These are phyloP conservation scores for Aegilops speltoides DNA, from an alignment of 176 grass and related monocot species.

Conservation along the genomic window DNA sequence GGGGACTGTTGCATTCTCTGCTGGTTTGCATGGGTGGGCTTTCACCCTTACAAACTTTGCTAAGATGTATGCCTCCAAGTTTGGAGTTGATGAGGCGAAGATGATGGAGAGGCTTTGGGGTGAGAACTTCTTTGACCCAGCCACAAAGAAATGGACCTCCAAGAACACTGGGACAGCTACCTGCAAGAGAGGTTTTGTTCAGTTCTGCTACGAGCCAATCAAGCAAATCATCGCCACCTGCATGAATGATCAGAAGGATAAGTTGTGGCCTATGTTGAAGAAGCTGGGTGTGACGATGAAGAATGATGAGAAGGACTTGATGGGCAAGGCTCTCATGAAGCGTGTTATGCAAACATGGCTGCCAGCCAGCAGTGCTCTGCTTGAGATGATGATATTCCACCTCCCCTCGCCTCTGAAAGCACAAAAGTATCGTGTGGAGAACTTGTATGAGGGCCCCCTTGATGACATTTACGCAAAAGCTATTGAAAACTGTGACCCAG, in stretches of 20 bases:
- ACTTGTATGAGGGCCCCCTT: constrained; percentile 71
- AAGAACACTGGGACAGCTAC: constrained; percentile 61
- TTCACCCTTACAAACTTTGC: constrained; percentile 78
- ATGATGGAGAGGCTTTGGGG: constrained; percentile 96
- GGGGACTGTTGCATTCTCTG: constrained; percentile 80
- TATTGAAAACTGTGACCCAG: constrained; percentile 82
- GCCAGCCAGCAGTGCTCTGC: constrained; percentile 66
- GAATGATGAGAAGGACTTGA: constrained; percentile 64
- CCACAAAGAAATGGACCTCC: constrained; percentile 74
- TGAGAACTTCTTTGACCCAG: constrained; percentile 88
- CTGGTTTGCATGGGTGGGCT: constrained; percentile 74
- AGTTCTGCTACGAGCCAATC: constrained; percentile 86
- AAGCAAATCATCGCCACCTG: constrained; percentile 77
- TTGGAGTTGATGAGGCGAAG: constrained; percentile 75
- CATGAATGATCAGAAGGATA: constrained; percentile 86
- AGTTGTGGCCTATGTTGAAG: constrained; percentile 83
- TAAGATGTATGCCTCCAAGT: constrained; percentile 85
- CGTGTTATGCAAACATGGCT: constrained; percentile 88
- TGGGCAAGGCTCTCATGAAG: constrained; percentile 85
- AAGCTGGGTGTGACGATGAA: constrained; percentile 78
- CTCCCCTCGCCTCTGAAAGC: constrained; percentile 65
- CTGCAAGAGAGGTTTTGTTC: constrained; percentile 84
- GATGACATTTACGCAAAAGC: constrained; percentile 76
- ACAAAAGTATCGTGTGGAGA: constrained; percentile 80
- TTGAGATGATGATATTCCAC: constrained; percentile 90